A percentile compares a stretch with the other conserved stretches of the same genome.
Conservation (phyloP, 2,329 filamentous ascomycete species). For the Septoria petroselini region DNA sequence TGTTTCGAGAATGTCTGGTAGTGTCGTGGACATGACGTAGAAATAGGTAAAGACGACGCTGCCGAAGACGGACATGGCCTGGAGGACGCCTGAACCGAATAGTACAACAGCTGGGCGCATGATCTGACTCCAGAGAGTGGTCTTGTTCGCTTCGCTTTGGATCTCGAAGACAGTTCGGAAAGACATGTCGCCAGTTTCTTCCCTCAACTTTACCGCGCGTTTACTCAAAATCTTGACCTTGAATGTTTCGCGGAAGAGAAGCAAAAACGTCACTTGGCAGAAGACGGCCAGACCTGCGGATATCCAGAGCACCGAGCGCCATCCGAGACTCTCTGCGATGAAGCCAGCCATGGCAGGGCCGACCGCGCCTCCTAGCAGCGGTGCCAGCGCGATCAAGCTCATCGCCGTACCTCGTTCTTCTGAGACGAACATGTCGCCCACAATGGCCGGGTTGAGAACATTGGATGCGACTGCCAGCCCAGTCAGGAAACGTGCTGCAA, state of each 20-base stretch:
- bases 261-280: slow-evolving; percentile 52
- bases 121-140: slow-evolving; percentile 39
- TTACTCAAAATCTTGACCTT: slow-evolving; percentile 54
- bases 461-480: slow-evolving; percentile 48
- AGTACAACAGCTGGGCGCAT: slow-evolving; percentile 44
- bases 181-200: slow-evolving; percentile 22
- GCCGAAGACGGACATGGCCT: slow-evolving; percentile 49
- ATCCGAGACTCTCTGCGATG: slow-evolving; percentile 55
- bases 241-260: slow-evolving; percentile 60
- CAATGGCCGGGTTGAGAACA: slow-evolving; percentile 61
- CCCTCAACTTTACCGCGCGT: slow-evolving; percentile 37
- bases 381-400: slow-evolving; percentile 56
- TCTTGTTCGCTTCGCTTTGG: slow-evolving; percentile 12
- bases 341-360: slow-evolving; percentile 56
- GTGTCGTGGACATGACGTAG: slow-evolving; percentile 48
- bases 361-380: slow-evolving; percentile 56
- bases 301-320: slow-evolving; percentile 55
- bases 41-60: slow-evolving; percentile 46
- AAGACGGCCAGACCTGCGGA: slow-evolving; percentile 47
- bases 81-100: slow-evolving; percentile 53
- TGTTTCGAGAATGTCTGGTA: slow-evolving; percentile 44
- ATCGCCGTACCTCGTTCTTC: slow-evolving; percentile 59
- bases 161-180: slow-evolving; percentile 25
- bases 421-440: slow-evolving; percentile 60
- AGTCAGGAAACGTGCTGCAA: slow-evolving; percentile 46